Evolutionary conservation across 192 early-diverging fungal species (phyloP).

Genomic region (Coemansia sp.): DNA sequence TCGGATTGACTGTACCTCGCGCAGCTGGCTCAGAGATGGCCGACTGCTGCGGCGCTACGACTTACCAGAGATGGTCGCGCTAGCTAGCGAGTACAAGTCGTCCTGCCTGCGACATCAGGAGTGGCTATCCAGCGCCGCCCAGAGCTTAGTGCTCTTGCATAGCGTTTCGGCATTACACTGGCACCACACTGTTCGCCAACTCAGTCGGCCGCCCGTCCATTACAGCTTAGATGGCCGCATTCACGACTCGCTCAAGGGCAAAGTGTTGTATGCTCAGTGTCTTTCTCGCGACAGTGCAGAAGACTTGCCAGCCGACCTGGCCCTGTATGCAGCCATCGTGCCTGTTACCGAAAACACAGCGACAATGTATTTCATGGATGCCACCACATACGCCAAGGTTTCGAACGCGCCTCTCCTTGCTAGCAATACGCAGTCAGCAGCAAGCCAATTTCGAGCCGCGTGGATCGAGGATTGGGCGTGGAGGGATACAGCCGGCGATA

Average conservation of each 20-base stretch:
- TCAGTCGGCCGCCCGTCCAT: not conserved
- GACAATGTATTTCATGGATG: constrained; percentile 23
- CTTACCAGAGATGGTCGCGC: constrained; percentile 46
- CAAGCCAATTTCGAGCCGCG: constrained; percentile 6
- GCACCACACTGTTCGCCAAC: not conserved
- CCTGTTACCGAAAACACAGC: not conserved
- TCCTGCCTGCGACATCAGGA: not conserved
- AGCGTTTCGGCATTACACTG: not conserved
- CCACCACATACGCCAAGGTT: not conserved
- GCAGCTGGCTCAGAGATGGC: constrained; percentile 26
- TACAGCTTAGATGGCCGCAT: not conserved
- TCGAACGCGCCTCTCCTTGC: not conserved
- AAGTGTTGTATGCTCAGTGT: not conserved
- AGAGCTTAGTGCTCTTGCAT: not conserved
- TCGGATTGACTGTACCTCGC: not conserved
- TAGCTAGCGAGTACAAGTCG: constrained; percentile 16
- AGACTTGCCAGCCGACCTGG: not conserved
- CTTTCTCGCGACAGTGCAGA: not conserved
- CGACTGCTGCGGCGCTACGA: constrained; percentile 35
- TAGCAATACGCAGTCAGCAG: not conserved
- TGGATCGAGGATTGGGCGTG: constrained; percentile 46
- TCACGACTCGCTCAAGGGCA: not conserved
- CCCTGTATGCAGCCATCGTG: constrained; percentile 16
- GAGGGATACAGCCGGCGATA: not conserved
- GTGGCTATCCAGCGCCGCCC: not conserved